A percentile compares a stretch with the other conserved stretches of the same genome.
These are phyloP conservation scores for Trichoderma asperellum DNA, from an alignment of 2,329 filamentous ascomycete species.

Conservation along the genomic window DNA sequence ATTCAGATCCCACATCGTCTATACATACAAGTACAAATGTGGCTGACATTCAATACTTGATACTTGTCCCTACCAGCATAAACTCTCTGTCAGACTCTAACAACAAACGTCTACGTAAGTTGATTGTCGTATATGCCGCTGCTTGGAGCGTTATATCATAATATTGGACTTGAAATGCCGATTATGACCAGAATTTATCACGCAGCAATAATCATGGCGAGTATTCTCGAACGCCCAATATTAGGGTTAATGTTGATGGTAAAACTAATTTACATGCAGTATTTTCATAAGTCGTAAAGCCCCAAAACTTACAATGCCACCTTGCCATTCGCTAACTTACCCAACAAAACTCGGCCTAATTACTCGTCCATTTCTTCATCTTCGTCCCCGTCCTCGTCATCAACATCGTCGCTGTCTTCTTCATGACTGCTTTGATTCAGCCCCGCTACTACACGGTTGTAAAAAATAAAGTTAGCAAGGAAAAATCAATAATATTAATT, in stretches of 20 bases:
- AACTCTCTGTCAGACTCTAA: too few relatives aligned
- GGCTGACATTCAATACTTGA: too few relatives aligned
- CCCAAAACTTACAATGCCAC: not conserved
- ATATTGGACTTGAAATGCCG: not conserved
- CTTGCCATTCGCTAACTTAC: not conserved
- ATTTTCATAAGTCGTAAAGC: not conserved
- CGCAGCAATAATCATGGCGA: not conserved
- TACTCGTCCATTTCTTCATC: not conserved
- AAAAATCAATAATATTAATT: not conserved
- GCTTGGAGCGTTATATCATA: too few relatives aligned
- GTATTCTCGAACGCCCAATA: not conserved
- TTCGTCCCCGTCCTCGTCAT: not conserved
- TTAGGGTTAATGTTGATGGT: not conserved
- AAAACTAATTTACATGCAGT: not conserved
- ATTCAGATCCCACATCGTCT: too few relatives aligned
- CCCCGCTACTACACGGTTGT: not conserved
- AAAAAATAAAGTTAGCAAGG: not conserved
- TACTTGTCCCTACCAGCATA: too few relatives aligned
- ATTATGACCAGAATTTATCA: not conserved
- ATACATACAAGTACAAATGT: too few relatives aligned
- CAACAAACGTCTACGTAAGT: too few relatives aligned
- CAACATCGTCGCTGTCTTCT: not conserved
- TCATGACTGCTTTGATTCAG: too few relatives aligned
- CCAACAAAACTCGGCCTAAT: not conserved
- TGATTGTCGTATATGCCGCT: too few relatives aligned